These are phyloP conservation scores for Pseudocercospora fuligena DNA, from an alignment of 2,329 filamentous ascomycete species.

Conservation along the genomic window DNA sequence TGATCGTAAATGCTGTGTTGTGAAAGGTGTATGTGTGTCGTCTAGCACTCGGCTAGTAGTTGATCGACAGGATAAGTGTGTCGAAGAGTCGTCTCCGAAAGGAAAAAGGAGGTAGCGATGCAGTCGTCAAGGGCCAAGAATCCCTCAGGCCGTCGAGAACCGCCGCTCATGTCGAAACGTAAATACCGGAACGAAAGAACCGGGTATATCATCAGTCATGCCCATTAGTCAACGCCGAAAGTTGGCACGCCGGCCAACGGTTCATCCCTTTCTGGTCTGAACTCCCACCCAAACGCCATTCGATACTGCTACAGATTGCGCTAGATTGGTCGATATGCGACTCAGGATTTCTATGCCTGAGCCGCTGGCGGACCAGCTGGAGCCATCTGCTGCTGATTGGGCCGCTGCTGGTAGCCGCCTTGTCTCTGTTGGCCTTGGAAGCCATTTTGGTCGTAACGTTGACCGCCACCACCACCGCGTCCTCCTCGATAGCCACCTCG, in stretches of 20 bases:
- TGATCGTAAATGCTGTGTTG: constrained; percentile 13
- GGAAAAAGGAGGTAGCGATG: constrained; percentile 22
- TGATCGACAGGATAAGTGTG: constrained; percentile 19
- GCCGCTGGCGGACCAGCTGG: constrained; percentile 35
- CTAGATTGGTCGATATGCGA: constrained; percentile 23
- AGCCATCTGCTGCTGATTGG: constrained; percentile 37
- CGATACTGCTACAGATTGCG: constrained; percentile 33
- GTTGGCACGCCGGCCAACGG: constrained; percentile 37
- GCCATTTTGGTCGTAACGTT: constrained; percentile 40
- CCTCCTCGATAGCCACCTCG: constrained; percentile 31
- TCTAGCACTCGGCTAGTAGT: constrained; percentile 21
- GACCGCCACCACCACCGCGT: constrained; percentile 37
- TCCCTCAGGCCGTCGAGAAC: constrained; percentile 19
- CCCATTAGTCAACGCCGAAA: constrained; percentile 33
- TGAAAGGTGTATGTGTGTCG: constrained; percentile 10
- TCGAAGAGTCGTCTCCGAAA: constrained; percentile 22
- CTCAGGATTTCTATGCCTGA: constrained; percentile 35
- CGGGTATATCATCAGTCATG: constrained; percentile 38
- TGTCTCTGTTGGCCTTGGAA: constrained; percentile 38
- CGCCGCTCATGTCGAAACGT: constrained; percentile 27
- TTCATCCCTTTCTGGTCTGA: constrained; percentile 24
- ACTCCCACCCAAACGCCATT: constrained; percentile 29
- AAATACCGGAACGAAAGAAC: constrained; percentile 37
- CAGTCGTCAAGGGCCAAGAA: constrained; percentile 23
- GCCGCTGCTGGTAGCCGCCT: constrained; percentile 38